phyloP scores from a whole-genome alignment of 2,329 filamentous ascomycete genomes.

The Akanthomyces lecanii region DNA sequence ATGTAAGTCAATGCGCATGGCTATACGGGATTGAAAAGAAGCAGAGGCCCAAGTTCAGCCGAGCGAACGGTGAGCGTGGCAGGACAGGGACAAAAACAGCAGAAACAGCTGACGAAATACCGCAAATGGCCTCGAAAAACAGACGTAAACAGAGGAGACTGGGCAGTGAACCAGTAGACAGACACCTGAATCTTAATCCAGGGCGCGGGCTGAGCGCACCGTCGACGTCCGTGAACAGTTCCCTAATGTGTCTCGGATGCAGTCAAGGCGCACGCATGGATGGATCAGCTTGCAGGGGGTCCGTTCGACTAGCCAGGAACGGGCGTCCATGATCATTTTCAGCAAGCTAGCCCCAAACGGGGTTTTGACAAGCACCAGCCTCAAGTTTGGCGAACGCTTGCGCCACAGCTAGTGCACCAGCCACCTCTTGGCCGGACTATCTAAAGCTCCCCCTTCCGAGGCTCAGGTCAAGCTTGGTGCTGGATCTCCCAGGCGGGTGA shows the following conservation, averaged over 20 bases:
- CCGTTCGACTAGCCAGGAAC: not conserved
- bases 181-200: constrained; percentile 12
- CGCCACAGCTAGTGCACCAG: not conserved
- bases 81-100: not conserved
- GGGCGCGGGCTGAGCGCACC: constrained; percentile 12
- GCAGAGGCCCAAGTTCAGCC: not conserved
- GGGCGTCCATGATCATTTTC: not conserved
- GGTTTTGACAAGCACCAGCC: too few relatives aligned
- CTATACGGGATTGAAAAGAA: not conserved
- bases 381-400: not conserved
- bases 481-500: not conserved
- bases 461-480: not conserved
- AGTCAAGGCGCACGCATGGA: constrained; percentile 8
- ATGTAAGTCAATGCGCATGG: constrained; percentile 4
- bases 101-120: not conserved
- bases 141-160: not conserved
- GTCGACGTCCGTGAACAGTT: constrained; percentile 12
- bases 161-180: too few relatives aligned
- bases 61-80: not conserved
- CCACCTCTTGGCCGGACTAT: not conserved
- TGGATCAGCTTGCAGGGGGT: not conserved
- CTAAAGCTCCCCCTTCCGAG: constrained; percentile 9
- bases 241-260: constrained; percentile 8
- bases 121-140: not conserved
- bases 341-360: too few relatives aligned